phyloP scores from a whole-genome alignment of 164 flowering plant species.

The Magnolia kwangsiensis region DNA sequence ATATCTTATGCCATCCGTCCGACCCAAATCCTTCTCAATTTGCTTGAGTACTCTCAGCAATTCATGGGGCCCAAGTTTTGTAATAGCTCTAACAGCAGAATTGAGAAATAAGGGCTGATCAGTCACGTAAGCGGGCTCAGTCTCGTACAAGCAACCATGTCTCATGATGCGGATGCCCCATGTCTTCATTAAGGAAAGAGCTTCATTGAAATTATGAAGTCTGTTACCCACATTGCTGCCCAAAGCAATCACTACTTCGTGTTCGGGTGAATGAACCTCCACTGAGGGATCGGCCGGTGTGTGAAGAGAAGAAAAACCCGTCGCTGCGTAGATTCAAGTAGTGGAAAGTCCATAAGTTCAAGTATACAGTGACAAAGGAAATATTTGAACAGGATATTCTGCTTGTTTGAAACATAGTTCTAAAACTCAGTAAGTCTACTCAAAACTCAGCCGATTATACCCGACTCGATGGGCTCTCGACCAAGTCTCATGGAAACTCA shows the following conservation, averaged over 20 bases:
- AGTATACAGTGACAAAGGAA: background rate
- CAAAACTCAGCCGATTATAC: background rate
- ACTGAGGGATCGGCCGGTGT: conserved; percentile 29
- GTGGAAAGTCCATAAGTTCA: background rate
- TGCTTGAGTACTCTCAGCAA: conserved; percentile 60
- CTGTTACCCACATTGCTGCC: conserved; percentile 95
- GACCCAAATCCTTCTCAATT: conserved; percentile 82
- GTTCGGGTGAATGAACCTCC: conserved; percentile 62
- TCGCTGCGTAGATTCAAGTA: conserved; percentile 25
- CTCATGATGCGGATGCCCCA: conserved; percentile 62
- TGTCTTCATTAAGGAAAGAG: conserved; percentile 59
- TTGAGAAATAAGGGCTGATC: conserved; percentile 91
- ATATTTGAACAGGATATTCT: background rate
- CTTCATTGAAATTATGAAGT: conserved; percentile 65
- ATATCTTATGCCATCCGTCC: conserved; percentile 76
- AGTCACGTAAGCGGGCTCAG: conserved; percentile 85
- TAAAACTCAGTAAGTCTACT: background rate
- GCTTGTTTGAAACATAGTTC: background rate
- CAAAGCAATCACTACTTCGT: conserved; percentile 87
- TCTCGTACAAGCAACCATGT: conserved; percentile 87
- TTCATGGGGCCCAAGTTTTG: conserved; percentile 78
- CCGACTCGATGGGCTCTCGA: background rate
- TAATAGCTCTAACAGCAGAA: conserved; percentile 79
- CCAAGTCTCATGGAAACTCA: background rate
- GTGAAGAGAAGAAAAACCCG: conserved; percentile 29